These are phyloP conservation scores for Trichophyton rubrum DNA, from an alignment of 2,329 filamentous ascomycete genomes.

Conservation along the genomic window DNA sequence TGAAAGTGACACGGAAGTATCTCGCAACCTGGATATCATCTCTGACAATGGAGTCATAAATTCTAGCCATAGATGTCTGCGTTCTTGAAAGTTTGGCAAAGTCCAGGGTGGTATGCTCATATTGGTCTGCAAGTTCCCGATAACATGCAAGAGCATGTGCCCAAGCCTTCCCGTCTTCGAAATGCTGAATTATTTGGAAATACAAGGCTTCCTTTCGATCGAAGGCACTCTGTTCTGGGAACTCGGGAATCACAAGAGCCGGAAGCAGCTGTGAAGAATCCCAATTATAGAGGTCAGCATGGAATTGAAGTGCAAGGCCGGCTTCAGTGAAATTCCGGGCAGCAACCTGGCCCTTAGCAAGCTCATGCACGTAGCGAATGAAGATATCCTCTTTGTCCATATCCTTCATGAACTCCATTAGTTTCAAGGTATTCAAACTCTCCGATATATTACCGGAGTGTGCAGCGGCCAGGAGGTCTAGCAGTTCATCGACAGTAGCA, in stretches of 20 bases:
- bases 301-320: constrained; percentile 74
- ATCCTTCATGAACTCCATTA: constrained; percentile 94
- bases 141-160: constrained; percentile 77
- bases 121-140: constrained; percentile 80
- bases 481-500: constrained; percentile 72
- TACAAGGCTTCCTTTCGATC: constrained; percentile 87
- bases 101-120: constrained; percentile 79
- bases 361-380: constrained; percentile 86
- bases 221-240: constrained; percentile 74
- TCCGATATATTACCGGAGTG: constrained; percentile 64
- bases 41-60: constrained; percentile 79
- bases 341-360: constrained; percentile 63
- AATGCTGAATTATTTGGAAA: constrained; percentile 88
- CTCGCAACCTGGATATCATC: constrained; percentile 65
- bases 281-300: constrained; percentile 90
- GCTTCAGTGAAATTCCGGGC: constrained; percentile 74
- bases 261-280: constrained; percentile 56
- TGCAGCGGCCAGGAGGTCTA: constrained; percentile 82
- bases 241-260: constrained; percentile 58
- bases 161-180: constrained; percentile 91
- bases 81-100: constrained; percentile 83
- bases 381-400: constrained; percentile 98
- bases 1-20: constrained; percentile 86
- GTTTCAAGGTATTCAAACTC: constrained; percentile 73
- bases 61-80: constrained; percentile 78